A percentile compares a stretch with the other conserved stretches of the same genome.
Conservation (phyloP, 352 stramenopile genomes). For the Halophytophthora polymorphica region DNA sequence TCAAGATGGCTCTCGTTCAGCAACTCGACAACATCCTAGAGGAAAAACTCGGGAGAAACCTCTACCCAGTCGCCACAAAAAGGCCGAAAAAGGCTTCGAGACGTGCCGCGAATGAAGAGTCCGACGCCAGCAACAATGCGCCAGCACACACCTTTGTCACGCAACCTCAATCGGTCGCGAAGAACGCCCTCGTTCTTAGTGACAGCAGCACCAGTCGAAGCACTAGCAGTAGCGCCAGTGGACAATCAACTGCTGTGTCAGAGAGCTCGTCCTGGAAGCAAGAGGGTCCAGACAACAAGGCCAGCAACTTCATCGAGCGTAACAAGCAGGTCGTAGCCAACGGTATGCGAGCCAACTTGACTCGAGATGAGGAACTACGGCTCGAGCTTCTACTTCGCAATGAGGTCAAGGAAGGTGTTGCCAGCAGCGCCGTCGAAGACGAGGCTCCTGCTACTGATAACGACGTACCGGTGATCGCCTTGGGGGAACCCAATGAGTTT, state of each 20-base stretch:
- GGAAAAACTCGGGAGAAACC: conserved; percentile 58
- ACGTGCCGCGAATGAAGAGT: conserved; percentile 5
- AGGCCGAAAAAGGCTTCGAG: conserved; percentile 22
- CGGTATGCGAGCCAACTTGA: conserved; percentile 52
- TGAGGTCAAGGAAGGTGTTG: not conserved
- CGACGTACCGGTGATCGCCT: not conserved
- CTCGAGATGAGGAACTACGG: conserved; percentile 48
- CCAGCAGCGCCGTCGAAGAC: not conserved
- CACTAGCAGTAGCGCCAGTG: conserved; percentile 1
- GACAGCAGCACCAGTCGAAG: conserved; percentile 8
- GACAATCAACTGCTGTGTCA: not conserved
- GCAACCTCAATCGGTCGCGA: conserved; percentile 3
- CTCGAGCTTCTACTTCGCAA: conserved; percentile 35
- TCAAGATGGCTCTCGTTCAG: conserved; percentile 66
- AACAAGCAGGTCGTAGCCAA: conserved; percentile 50
- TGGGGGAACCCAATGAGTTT: conserved; percentile 34
- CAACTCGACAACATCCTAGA: conserved; percentile 59
- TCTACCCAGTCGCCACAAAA: conserved; percentile 32
- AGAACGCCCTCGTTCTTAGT: not conserved
- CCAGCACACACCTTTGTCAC: conserved; percentile 20
- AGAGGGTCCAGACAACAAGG: conserved; percentile 12
- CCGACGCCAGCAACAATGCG: not conserved
- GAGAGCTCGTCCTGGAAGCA: not conserved
- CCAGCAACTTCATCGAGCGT: conserved; percentile 45
- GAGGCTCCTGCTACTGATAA: conserved; percentile 4